Evolutionary conservation across 495 filamentous ascomycete genomes (phyloP).

Genomic region (Friedmanniomyces endolithicus): DNA sequence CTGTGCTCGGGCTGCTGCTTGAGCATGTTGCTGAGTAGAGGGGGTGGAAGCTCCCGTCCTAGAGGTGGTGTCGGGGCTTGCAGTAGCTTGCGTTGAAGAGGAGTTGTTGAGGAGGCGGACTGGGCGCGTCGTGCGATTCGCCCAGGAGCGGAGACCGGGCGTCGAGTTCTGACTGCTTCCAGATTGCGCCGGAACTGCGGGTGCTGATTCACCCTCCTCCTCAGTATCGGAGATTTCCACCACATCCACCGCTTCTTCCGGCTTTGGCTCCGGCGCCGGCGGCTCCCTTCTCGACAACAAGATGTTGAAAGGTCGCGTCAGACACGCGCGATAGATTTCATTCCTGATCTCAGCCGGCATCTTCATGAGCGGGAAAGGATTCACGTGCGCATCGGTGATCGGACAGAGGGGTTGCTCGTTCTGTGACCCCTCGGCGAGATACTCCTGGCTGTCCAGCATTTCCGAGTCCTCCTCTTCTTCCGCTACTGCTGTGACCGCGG

Average conservation of each 20-base stretch:
- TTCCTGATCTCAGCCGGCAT: slow-evolving; percentile 16
- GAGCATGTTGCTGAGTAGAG: not conserved
- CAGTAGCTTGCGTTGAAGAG: too few species aligned
- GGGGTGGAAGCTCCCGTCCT: not conserved
- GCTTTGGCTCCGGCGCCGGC: not conserved
- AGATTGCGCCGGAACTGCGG: too few species aligned
- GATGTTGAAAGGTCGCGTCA: slow-evolving; percentile 18
- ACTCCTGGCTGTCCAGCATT: not conserved
- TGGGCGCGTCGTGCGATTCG: slow-evolving; percentile 2
- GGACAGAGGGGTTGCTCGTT: not conserved
- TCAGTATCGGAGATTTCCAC: not conserved
- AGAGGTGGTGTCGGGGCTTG: too few species aligned
- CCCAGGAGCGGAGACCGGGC: not conserved
- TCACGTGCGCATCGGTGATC: slow-evolving; percentile 2
- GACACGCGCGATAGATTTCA: slow-evolving; percentile 18
- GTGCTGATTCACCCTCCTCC: not conserved
- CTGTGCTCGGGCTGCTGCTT: not conserved
- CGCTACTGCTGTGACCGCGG: too few species aligned
- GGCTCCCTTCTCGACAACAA: slow-evolving; percentile 7
- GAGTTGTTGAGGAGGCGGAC: not conserved
- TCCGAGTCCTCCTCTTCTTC: not conserved
- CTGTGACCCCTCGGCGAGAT: not conserved
- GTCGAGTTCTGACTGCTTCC: not conserved
- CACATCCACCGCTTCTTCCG: not conserved
- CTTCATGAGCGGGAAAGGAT: slow-evolving; percentile 12